A percentile compares a stretch with the other conserved stretches of the same genome.
phyloP scores from a whole-genome alignment of 768 basidiomycete genomes.

The Hysterangium stoloniferum region DNA sequence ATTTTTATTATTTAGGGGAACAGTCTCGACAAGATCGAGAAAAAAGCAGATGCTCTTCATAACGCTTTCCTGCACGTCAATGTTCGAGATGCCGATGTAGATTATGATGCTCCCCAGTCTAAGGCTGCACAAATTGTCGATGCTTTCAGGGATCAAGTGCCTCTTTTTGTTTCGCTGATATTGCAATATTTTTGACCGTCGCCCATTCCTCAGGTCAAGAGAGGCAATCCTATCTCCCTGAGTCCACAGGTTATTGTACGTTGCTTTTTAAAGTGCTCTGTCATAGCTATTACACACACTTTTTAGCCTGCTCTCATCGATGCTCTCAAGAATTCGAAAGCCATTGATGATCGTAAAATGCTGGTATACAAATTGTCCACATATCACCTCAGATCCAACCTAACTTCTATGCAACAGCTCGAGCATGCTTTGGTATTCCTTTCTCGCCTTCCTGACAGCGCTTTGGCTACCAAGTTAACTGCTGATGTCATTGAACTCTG shows the following conservation, averaged over 20 bases:
- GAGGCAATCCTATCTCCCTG: not conserved
- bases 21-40: not conserved
- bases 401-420: conserved; percentile 38
- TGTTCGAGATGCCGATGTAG: conserved; percentile 3
- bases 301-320: conserved; percentile 52
- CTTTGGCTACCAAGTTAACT: conserved; percentile 31
- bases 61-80: conserved; percentile 4
- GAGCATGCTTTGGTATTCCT: conserved; percentile 63
- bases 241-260: not conserved
- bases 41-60: conserved; percentile 1
- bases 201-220: not conserved
- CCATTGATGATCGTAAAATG: conserved; percentile 72
- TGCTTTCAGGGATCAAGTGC: conserved; percentile 8
- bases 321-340: conserved; percentile 45
- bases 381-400: not conserved
- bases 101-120: conserved; percentile 9
- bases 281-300: not conserved
- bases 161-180: not conserved
- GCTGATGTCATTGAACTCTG: conserved; percentile 42
- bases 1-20: not conserved
- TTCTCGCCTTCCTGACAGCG: conserved; percentile 46
- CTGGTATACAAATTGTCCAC: conserved; percentile 38
- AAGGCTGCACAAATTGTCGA: conserved; percentile 2
- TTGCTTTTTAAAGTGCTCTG: not conserved
- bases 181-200: not conserved